Conservation (phyloP, 108 stramenopile genomes). For the Stephanodiscus minutulus region DNA sequence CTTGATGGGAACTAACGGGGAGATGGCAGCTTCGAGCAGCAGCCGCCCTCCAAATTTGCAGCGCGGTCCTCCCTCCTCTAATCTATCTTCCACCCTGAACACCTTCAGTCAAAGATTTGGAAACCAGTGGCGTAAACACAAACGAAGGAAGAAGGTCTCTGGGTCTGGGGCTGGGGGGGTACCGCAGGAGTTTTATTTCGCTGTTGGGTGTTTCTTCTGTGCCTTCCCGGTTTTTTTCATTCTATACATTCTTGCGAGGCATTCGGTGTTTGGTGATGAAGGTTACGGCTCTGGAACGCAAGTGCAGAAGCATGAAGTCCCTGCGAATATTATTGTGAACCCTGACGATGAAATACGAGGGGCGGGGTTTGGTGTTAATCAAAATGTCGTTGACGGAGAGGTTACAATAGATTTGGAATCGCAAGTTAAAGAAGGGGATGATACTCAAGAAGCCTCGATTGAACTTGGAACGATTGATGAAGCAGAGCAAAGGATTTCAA, state of each 20-base stretch:
- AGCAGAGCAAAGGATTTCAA: neutral
- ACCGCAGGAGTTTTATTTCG: conserved; percentile 28
- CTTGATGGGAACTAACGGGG: conserved; percentile 11
- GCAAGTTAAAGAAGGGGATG: neutral
- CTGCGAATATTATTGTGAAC: conserved; percentile 4
- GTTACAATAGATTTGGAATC: neutral
- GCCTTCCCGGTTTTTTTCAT: conserved; percentile 38
- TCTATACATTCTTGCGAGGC: conserved; percentile 36
- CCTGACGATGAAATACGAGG: conserved; percentile 6
- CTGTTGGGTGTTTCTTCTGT: conserved; percentile 34
- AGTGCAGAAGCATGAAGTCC: conserved; percentile 42
- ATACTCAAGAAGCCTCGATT: neutral
- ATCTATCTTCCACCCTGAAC: neutral
- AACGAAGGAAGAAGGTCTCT: conserved; percentile 14
- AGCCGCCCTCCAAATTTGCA: conserved; percentile 13
- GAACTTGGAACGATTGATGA: conserved; percentile 1
- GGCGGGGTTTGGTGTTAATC: neutral
- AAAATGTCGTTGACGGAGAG: neutral
- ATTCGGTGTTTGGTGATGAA: conserved; percentile 50
- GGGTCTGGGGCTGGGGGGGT: conserved; percentile 23
- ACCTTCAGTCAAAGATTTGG: conserved; percentile 15
- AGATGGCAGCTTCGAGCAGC: neutral
- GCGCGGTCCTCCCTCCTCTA: neutral
- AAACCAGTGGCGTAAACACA: conserved; percentile 19
- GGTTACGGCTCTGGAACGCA: conserved; percentile 3